These are phyloP conservation scores for Colletotrichum godetiae DNA, from an alignment of 2,329 filamentous ascomycete species.

Conservation along the genomic window DNA sequence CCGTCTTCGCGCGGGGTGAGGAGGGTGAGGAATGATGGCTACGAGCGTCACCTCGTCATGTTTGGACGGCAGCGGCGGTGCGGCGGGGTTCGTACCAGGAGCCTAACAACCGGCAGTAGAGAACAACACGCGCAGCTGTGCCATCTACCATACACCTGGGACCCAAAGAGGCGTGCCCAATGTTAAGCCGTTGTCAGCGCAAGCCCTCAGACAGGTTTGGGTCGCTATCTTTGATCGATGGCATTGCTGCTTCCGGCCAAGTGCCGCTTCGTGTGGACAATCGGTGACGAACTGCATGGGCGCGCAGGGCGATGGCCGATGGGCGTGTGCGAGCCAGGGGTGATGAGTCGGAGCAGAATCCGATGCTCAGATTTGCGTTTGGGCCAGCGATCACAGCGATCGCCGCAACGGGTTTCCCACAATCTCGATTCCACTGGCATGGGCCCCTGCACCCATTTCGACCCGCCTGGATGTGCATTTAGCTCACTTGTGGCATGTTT, in stretches of 20 bases:
- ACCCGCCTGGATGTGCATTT: not conserved
- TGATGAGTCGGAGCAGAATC: constrained; percentile 27
- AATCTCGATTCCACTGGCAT: constrained; percentile 13
- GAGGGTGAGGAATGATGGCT: constrained; percentile 14
- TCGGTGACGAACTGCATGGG: not conserved
- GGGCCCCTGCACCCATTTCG: constrained; percentile 11
- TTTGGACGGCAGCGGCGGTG: not conserved
- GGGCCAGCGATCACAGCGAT: constrained; percentile 31
- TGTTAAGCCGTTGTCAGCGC: constrained; percentile 11
- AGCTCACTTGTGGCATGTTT: not conserved
- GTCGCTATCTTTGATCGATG: not conserved
- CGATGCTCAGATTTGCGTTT: constrained; percentile 34
- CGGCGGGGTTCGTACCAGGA: not conserved
- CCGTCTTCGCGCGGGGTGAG: not conserved
- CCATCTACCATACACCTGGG: not conserved
- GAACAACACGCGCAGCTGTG: not conserved
- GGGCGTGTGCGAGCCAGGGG: not conserved
- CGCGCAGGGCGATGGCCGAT: not conserved
- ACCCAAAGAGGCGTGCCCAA: not conserved
- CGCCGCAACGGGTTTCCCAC: constrained; percentile 24
- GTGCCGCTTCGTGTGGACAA: not conserved
- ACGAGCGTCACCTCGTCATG: constrained; percentile 11
- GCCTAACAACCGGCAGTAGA: constrained; percentile 4
- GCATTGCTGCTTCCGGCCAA: constrained; percentile 2
- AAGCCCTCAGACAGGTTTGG: not conserved